Conservation (phyloP, 352 stramenopile genomes). For the Pythium guiyangense region DNA sequence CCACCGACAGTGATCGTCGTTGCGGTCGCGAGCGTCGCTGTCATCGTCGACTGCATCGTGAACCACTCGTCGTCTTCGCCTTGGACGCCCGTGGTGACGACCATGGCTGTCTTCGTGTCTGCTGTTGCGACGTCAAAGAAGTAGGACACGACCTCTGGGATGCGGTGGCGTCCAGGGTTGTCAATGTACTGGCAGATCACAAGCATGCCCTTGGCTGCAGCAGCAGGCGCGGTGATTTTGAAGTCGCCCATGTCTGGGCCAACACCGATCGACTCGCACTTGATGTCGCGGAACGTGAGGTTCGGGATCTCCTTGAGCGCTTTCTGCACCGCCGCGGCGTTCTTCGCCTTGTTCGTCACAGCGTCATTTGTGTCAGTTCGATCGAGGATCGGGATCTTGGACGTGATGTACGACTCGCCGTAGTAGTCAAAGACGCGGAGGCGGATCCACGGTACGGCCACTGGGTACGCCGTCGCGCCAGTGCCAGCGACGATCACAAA, state of each 20-base stretch:
- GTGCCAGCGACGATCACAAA: slow-evolving; percentile 43
- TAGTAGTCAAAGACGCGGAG: slow-evolving; percentile 67
- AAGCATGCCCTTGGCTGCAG: slow-evolving; percentile 23
- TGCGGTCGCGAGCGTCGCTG: not conserved
- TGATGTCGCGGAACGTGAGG: slow-evolving; percentile 32
- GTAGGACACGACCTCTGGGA: slow-evolving; percentile 33
- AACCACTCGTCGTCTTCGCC: slow-evolving; percentile 57
- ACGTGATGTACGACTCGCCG: slow-evolving; percentile 62
- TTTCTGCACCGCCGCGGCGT: slow-evolving; percentile 14
- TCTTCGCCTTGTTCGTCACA: not conserved
- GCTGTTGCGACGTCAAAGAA: slow-evolving; percentile 10
- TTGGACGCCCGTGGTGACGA: slow-evolving; percentile 36
- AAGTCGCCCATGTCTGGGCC: slow-evolving; percentile 17
- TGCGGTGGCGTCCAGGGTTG: slow-evolving; percentile 49
- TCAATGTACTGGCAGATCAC: slow-evolving; percentile 51
- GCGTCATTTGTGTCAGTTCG: not conserved
- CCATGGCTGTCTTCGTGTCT: slow-evolving; percentile 8
- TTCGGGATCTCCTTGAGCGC: slow-evolving; percentile 51
- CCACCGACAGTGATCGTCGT: not conserved
- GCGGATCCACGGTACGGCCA: slow-evolving; percentile 22
- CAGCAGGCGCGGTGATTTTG: slow-evolving; percentile 8
- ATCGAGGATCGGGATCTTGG: slow-evolving; percentile 28
- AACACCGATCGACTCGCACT: slow-evolving; percentile 24
- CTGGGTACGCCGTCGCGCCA: not conserved
- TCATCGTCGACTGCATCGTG: slow-evolving; percentile 24